phyloP scores from a whole-genome alignment of 1,284 basidiomycete species.

The Ceratobasidium sp. region DNA sequence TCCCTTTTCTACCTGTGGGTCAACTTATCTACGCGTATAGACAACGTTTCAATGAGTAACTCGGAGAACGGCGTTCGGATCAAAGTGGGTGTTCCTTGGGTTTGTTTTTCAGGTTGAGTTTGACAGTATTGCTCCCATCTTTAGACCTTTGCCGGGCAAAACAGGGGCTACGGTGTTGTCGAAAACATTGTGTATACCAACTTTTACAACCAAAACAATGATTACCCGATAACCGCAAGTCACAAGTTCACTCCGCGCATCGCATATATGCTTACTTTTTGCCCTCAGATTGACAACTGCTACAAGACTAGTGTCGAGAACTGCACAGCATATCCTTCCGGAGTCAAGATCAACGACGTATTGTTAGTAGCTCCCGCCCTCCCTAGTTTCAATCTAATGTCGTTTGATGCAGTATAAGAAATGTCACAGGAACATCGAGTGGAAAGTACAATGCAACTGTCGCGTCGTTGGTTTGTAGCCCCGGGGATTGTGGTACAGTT shows the following conservation, averaged over 20 bases:
- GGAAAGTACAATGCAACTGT: conserved; percentile 44
- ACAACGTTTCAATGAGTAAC: conserved; percentile 15
- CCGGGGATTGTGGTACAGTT: conserved; percentile 18
- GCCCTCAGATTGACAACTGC: conserved; percentile 41
- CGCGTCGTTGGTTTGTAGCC: conserved; percentile 37
- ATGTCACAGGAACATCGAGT: conserved; percentile 39
- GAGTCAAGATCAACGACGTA: conserved; percentile 41
- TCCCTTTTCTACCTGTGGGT: neutral
- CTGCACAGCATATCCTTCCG: conserved; percentile 42
- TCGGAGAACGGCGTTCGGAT: conserved; percentile 22
- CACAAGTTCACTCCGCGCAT: neutral
- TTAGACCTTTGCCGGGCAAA: conserved; percentile 26
- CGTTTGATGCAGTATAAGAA: neutral
- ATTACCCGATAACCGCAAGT: conserved; percentile 40
- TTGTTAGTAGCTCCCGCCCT: conserved; percentile 12
- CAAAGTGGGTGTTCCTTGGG: neutral
- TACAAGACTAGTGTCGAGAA: conserved; percentile 36
- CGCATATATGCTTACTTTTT: neutral
- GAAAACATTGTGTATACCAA: conserved; percentile 36
- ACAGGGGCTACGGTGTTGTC: conserved; percentile 27
- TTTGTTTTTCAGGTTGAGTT: neutral
- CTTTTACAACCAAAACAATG: conserved; percentile 42
- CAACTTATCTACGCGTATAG: neutral
- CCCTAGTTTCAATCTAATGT: neutral
- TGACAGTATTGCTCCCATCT: neutral